These are phyloP conservation scores for Exserohilum turcica DNA, from an alignment of 2,329 filamentous ascomycete species.

Conservation along the genomic window DNA sequence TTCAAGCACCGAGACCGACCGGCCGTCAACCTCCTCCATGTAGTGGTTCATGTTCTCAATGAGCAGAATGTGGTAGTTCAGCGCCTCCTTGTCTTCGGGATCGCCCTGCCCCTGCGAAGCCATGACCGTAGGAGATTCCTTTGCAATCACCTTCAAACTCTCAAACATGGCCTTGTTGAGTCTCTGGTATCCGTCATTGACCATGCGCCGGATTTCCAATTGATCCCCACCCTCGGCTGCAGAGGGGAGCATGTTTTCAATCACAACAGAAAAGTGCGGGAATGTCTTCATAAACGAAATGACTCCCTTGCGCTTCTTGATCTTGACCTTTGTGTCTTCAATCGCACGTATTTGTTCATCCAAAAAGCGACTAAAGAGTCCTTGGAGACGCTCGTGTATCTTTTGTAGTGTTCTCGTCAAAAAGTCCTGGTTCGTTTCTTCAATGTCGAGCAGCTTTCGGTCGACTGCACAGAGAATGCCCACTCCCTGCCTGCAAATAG, in stretches of 20 bases:
- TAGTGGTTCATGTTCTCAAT: constrained; percentile 99
- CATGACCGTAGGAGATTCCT: constrained; percentile 62
- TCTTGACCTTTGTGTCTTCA: constrained; percentile 97
- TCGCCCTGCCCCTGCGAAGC: constrained; percentile 62
- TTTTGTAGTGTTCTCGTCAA: constrained; percentile 79
- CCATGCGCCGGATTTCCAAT: constrained; percentile 71
- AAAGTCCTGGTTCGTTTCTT: constrained; percentile 93
- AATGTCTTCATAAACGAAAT: constrained; percentile 95
- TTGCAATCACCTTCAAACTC: constrained; percentile 91
- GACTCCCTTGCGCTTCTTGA: constrained; percentile 97
- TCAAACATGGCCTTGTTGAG: constrained; percentile 97
- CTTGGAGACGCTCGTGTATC: constrained; percentile 73
- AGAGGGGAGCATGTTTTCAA: constrained; percentile 78
- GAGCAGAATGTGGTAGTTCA: constrained; percentile 95
- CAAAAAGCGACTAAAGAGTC: constrained; percentile 83
- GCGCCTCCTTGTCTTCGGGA: constrained; percentile 89
- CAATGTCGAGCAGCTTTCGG: constrained; percentile 75
- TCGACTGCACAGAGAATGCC: constrained; percentile 83
- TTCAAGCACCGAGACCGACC: constrained; percentile 74
- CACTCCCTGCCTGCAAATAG: constrained; percentile 74
- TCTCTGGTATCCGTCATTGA: constrained; percentile 86
- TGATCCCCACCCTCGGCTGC: constrained; percentile 58
- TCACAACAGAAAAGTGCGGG: constrained; percentile 78
- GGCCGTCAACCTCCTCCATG: constrained; percentile 83
- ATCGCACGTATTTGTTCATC: constrained; percentile 95